Evolutionary conservation across 257 asterid genomes (phyloP).

Genomic region (Cynanchum wilfordii): DNA sequence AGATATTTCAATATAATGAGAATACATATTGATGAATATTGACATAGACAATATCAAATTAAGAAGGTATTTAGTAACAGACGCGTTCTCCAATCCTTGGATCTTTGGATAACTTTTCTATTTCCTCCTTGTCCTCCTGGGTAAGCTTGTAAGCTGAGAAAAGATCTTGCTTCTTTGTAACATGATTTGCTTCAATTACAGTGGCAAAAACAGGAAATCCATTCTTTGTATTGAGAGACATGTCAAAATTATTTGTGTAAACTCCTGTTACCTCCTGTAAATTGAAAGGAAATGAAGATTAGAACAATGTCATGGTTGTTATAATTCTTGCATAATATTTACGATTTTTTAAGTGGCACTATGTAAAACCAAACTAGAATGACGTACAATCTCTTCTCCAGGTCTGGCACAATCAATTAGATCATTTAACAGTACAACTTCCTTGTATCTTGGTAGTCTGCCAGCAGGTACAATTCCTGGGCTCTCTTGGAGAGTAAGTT

Average conservation of each 20-base stretch:
- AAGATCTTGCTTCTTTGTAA: conserved; percentile 93
- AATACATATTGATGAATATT: not conserved
- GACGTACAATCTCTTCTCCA: conserved; percentile 91
- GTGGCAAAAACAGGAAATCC: conserved; percentile 99
- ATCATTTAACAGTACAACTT: conserved; percentile 95
- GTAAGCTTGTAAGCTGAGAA: conserved; percentile 97
- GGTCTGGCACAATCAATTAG: conserved; percentile 98
- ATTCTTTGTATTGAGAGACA: conserved; percentile 93
- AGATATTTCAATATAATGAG: not conserved
- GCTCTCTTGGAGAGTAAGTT: conserved; percentile 95
- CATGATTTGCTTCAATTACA: conserved; percentile 92
- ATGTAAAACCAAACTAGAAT: not conserved
- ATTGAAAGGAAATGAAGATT: conserved; percentile 2
- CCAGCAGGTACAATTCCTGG: conserved; percentile 99
- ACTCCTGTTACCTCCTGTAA: conserved; percentile 95
- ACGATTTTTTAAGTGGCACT: not conserved
- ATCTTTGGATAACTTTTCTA: conserved; percentile 91
- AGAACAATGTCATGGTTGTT: not conserved
- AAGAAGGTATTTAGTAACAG: conserved; percentile 15
- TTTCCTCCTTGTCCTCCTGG: conserved; percentile 96
- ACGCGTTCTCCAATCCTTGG: conserved; percentile 95
- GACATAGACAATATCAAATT: not conserved
- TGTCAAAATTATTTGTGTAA: conserved; percentile 91
- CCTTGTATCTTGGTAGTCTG: conserved; percentile 98
- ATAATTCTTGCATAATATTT: not conserved